Percentiles rank a stretch among this genome's conserved stretches.
phyloP scores from a whole-genome alignment of 164 flowering plant species.

The Houttuynia cordata region DNA sequence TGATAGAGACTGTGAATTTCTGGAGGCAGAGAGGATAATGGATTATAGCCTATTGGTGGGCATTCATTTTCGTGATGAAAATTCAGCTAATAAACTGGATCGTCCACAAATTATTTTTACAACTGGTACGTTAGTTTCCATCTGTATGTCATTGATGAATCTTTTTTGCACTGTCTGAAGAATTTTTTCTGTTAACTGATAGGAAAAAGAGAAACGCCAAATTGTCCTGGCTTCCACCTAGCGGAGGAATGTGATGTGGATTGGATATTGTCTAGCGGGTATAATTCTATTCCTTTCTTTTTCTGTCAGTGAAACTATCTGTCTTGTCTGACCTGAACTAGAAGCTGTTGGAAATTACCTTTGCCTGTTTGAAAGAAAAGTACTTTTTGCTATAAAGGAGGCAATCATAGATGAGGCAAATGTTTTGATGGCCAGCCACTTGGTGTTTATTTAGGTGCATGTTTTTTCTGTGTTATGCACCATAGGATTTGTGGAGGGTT shows the following conservation, averaged over 20 bases:
- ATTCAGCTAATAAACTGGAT: constrained; percentile 47
- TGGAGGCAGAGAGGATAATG: constrained; percentile 82
- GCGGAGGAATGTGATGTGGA: constrained; percentile 57
- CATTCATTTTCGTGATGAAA: constrained; percentile 63
- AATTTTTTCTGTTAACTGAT: constrained; percentile 2
- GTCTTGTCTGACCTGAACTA: background rate
- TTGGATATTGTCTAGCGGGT: constrained; percentile 54
- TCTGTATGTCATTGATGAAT: background rate
- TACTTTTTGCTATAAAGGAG: no score
- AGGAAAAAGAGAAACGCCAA: constrained; percentile 50
- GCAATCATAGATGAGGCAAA: no score
- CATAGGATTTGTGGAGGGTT: no score
- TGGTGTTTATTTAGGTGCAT: no score
- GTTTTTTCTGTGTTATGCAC: no score
- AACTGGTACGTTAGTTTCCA: background rate
- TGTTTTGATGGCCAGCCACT: no score
- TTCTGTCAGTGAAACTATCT: background rate
- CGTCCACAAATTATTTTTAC: constrained; percentile 38
- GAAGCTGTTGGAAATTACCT: background rate
- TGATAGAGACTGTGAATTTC: constrained; percentile 64
- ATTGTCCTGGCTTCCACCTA: constrained; percentile 29
- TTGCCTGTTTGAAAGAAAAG: background rate
- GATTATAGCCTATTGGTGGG: constrained; percentile 87
- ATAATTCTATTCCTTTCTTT: background rate
- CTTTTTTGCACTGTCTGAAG: background rate